Evolutionary conservation across 2,329 filamentous ascomycete species (phyloP), one percentile per base, ranked within the genome.

Genomic region (Pestalotiopsis sp.): DNA sequence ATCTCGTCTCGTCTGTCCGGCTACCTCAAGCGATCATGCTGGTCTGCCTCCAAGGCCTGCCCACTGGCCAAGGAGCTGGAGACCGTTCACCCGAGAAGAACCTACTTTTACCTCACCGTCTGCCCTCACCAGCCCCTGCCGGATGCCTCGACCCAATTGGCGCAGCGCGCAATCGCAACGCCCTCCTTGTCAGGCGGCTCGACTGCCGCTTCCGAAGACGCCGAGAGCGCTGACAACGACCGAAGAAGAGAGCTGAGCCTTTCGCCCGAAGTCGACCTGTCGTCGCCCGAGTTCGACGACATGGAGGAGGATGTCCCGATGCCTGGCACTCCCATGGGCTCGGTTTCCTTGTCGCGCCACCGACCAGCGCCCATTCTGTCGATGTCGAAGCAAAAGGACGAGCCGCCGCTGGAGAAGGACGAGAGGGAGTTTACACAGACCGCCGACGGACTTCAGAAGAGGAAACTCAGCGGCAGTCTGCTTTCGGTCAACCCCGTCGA

Each of bases 381-480:
- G 62, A 88, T 86, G 65, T 80, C 83, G 63, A 88, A 91, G 74
- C 86, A 90, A 70, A 90, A 93, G 69, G 90, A 92, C 27, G 96
- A 93, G 72, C 95, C 95, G 65, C 94, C 94, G 17, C 86, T 98
- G 49, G 95, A 98, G 82, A 94, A 93, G 75, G 95, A 98, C 75
- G 95, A 98, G 84, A 93, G 92, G 77, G 96, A 98, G 80, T 99
- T 99, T 77, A 98, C 95, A 6, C 93, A 97, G 81, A 98, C 95
- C 1, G 96, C 96, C 17, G 93, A 94, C 73, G 93, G 92, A 63
- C 88, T 98, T 74, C 93, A 89, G 75, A 90, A 88, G 78, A 84
- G 87, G 70, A 91, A 90, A 75, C 82, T 90, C 25, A 85, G 79
- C 59, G 84, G 85, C 36, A 83, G 83, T 56, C 70, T 83, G 39